Conservation (phyloP, 805 yeast genomes). For the Candida patagonica region DNA sequence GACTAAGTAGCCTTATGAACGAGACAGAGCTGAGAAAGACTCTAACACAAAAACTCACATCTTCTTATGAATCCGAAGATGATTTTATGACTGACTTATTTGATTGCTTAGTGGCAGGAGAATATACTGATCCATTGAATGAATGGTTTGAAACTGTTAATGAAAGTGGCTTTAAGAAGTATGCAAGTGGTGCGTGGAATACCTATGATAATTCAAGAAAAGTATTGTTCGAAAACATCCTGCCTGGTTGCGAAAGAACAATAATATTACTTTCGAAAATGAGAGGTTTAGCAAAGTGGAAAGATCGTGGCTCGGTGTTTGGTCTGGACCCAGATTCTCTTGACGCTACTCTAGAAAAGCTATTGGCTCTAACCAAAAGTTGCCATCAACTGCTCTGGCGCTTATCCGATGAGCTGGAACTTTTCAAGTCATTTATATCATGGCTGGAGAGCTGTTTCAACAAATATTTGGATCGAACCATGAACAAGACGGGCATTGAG, state of each 20-base stretch:
- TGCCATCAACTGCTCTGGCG: slow-evolving; percentile 10
- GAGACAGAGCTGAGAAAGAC: slow-evolving; percentile 25
- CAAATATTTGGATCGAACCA: slow-evolving; percentile 9
- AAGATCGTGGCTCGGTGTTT: slow-evolving; percentile 18
- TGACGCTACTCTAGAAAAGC: slow-evolving; percentile 4
- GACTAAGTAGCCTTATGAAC: slow-evolving; percentile 21
- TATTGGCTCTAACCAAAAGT: slow-evolving; percentile 6
- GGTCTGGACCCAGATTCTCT: slow-evolving; percentile 12
- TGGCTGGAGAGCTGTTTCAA: slow-evolving; percentile 18
- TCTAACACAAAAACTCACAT: slow-evolving; percentile 2
- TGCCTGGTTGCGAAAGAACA: slow-evolving; percentile 41
- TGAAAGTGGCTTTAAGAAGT: slow-evolving; percentile 43
- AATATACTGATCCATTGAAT: slow-evolving; percentile 25
- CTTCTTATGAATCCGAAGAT: background rate
- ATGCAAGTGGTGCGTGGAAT: slow-evolving; percentile 35
- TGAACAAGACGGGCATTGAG: slow-evolving; percentile 3
- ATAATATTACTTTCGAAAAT: slow-evolving; percentile 37
- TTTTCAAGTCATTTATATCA: slow-evolving; percentile 12
- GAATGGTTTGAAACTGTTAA: slow-evolving; percentile 48
- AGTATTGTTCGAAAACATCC: slow-evolving; percentile 34
- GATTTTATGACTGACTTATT: background rate
- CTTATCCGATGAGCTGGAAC: slow-evolving; percentile 12
- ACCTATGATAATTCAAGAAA: slow-evolving; percentile 38
- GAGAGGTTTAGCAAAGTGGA: slow-evolving; percentile 37
- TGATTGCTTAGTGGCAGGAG: slow-evolving; percentile 4